A percentile compares a stretch with the other conserved stretches of the same genome.
Evolutionary conservation across 345 rosid species (phyloP).

Genomic region (Durio zibethinus): DNA sequence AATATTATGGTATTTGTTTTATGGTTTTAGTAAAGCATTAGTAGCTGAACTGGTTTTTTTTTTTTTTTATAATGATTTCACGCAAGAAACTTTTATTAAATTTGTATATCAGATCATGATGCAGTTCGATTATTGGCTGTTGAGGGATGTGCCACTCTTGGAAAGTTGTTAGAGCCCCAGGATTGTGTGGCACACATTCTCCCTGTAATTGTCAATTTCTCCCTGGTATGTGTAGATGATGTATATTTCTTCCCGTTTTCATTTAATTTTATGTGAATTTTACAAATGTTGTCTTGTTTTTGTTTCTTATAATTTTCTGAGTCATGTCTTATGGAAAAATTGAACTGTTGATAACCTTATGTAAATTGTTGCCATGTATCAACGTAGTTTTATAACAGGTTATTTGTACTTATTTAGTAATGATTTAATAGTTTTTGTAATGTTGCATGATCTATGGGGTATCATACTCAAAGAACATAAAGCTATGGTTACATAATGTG

Average conservation of each 20-base stretch:
- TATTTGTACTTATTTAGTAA: not conserved
- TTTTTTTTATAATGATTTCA: not conserved
- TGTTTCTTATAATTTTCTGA: not conserved
- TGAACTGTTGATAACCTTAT: not conserved
- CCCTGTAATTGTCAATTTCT: constrained; percentile 74
- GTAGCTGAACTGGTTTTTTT: not conserved
- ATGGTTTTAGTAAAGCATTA: not conserved
- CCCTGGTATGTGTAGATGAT: constrained; percentile 46
- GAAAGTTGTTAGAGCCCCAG: constrained; percentile 72
- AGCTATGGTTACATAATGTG: not conserved
- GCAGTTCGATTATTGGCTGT: constrained; percentile 75
- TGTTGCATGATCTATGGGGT: not conserved
- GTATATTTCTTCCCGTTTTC: not conserved
- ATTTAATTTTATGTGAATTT: not conserved
- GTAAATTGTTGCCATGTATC: not conserved
- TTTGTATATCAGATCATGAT: constrained; percentile 60
- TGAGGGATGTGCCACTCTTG: constrained; percentile 78
- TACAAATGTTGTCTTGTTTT: not conserved
- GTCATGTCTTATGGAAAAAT: not conserved
- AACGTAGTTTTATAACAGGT: not conserved
- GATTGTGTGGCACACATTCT: constrained; percentile 70
- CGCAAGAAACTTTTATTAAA: not conserved
- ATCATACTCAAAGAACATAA: not conserved
- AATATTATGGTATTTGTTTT: not conserved
- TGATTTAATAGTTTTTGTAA: not conserved